A percentile compares a stretch with the other conserved stretches of the same genome.
Conservation (phyloP, 805 yeast genomes). For the Starmerella kuoi region DNA sequence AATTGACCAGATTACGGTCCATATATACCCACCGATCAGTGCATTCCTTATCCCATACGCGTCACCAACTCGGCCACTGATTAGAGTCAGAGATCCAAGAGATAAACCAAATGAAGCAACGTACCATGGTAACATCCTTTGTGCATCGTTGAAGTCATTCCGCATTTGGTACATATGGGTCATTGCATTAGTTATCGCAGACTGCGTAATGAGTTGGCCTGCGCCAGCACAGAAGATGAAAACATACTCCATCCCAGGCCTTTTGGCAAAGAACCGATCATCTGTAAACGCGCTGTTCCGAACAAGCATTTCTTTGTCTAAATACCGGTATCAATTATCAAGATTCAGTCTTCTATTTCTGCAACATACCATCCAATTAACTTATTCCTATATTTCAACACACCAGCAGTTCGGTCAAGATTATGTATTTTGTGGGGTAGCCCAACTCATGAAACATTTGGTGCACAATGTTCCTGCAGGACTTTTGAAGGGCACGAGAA, state of each 20-base stretch:
- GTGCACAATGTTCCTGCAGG: too few species aligned
- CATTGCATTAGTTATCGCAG: slow-evolving; percentile 29
- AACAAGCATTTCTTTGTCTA: too few species aligned
- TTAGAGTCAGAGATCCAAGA: slow-evolving; percentile 57
- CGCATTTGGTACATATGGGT: slow-evolving; percentile 27
- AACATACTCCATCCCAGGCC: slow-evolving; percentile 12
- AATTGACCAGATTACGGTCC: slow-evolving; percentile 47
- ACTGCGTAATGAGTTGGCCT: slow-evolving; percentile 34
- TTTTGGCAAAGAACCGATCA: slow-evolving; percentile 11
- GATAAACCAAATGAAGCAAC: slow-evolving; percentile 60
- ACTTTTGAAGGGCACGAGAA: too few species aligned
- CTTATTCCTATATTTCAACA: too few species aligned
- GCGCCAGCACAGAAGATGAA: slow-evolving; percentile 24
- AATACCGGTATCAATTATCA: too few species aligned
- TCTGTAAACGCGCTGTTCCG: too few species aligned
- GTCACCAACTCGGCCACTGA: slow-evolving; percentile 63
- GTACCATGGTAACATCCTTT: slow-evolving; percentile 41
- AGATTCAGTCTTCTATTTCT: too few species aligned
- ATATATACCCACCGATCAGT: slow-evolving; percentile 43
- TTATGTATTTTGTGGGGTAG: too few species aligned
- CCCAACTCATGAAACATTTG: too few species aligned
- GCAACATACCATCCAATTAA: too few species aligned
- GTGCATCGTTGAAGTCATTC: slow-evolving; percentile 24
- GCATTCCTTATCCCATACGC: slow-evolving; percentile 49
- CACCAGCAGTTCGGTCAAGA: too few species aligned